A percentile compares a stretch with the other conserved stretches of the same genome.
Conservation (phyloP, 768 basidiomycete species). For the Amyloporia xantha region DNA sequence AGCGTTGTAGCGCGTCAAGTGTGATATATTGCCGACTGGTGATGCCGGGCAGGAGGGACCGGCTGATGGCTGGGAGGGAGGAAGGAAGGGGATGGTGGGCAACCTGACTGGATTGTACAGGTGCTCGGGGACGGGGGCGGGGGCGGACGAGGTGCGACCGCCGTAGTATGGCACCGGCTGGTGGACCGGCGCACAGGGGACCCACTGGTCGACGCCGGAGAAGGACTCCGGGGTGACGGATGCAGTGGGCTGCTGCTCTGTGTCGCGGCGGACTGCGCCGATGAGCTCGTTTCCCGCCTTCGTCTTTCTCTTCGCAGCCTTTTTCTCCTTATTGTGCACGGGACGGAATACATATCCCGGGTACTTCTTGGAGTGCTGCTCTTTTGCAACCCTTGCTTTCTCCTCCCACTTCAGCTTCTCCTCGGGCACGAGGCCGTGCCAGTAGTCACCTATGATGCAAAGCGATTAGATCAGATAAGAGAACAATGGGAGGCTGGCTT, state of each 20-base stretch:
- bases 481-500: neutral
- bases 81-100: too few relatives aligned
- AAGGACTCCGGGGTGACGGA: conserved; percentile 16
- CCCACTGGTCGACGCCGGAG: conserved; percentile 5
- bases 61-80: too few relatives aligned
- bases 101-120: too few relatives aligned
- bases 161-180: conserved; percentile 23
- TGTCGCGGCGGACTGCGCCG: conserved; percentile 48
- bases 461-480: neutral
- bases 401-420: conserved; percentile 72
- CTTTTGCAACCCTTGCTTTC: conserved; percentile 67
- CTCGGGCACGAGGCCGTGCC: conserved; percentile 62
- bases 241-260: conserved; percentile 11
- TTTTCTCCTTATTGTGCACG: conserved; percentile 42
- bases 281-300: conserved; percentile 41
- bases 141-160: conserved; percentile 48
- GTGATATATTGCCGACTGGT: too few relatives aligned
- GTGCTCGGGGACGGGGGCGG: too few relatives aligned
- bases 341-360: conserved; percentile 53
- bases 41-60: too few relatives aligned
- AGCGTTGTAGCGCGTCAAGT: too few relatives aligned
- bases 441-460: conserved; percentile 42
- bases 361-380: conserved; percentile 60
- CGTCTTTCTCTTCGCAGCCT: conserved; percentile 37
- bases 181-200: conserved; percentile 5